Conservation (phyloP, 1,284 basidiomycete genomes). For the Ganoderma multipileum region DNA sequence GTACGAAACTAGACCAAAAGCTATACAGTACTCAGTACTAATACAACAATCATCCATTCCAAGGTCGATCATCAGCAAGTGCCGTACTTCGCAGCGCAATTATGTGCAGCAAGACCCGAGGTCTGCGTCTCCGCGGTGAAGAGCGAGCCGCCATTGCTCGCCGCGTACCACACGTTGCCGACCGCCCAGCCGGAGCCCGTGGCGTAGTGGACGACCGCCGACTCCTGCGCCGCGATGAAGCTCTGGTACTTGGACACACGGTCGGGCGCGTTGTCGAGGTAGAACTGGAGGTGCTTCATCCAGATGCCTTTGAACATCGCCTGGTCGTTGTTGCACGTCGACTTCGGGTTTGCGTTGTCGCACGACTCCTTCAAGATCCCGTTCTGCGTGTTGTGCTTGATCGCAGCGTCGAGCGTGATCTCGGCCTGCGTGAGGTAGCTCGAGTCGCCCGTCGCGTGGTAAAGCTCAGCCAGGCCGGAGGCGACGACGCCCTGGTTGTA, state of each 20-base stretch:
- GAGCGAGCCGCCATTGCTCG: constrained; percentile 49
- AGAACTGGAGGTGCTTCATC: constrained; percentile 41
- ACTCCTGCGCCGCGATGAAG: constrained; percentile 39
- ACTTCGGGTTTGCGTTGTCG: constrained; percentile 48
- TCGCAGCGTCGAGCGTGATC: constrained; percentile 59
- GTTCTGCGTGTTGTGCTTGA: constrained; percentile 45
- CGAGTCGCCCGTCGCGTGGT: constrained; percentile 46
- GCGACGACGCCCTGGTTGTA: constrained; percentile 64
- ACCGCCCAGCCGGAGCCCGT: constrained; percentile 53
- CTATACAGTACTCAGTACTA: background rate
- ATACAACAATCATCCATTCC: background rate
- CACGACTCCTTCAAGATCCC: constrained; percentile 58
- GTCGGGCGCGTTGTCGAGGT: constrained; percentile 39
- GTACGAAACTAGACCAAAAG: background rate
- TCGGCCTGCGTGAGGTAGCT: constrained; percentile 54
- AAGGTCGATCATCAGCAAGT: constrained; percentile 9
- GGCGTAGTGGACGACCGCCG: constrained; percentile 35
- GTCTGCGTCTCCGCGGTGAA: constrained; percentile 45
- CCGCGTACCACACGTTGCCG: constrained; percentile 57
- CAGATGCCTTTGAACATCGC: constrained; percentile 45
- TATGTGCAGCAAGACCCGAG: constrained; percentile 19
- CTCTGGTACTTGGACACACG: constrained; percentile 38
- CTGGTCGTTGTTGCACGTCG: constrained; percentile 56
- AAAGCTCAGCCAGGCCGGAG: constrained; percentile 55
- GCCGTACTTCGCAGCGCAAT: constrained; percentile 21